Evolutionary conservation across 2,329 filamentous ascomycete species (phyloP), one percentile per base, ranked within the genome.

Genomic region (Exophiala sp.): DNA sequence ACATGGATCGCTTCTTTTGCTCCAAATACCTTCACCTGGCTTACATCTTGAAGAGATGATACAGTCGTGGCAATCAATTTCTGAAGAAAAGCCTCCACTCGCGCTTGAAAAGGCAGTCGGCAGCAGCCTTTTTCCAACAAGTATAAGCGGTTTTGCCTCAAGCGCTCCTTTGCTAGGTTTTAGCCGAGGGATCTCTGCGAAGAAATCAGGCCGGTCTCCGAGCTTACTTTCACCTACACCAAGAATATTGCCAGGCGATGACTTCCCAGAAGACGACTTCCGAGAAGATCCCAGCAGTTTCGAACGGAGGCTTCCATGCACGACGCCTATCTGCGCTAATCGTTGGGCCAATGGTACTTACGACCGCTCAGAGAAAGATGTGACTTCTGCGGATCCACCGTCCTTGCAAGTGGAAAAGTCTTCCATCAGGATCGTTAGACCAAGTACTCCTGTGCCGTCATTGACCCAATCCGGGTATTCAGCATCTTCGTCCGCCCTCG

Each of bases 371-470:
- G 43, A 48, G 3, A 34, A 23, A 18, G 46, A 34, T 24, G 27
- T 37, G 9, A 45, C 39, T 3, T 29, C 18, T 2, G 43, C 49
- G 21, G 11, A 16, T 5, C 21, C 18, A n/a, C 22, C 43, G 23
- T 46, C 24, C 24, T 18, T 30, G 10, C 35, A 46, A 16, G 27
- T 52, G 34, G 21, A 46, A 18, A 21, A 49, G 19, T 49, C 47
- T 2, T 39, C 53, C 19, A 18, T 18, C 5, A 11, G 19, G 34
- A 21, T 21, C 27, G 34, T 3, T 5, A 46, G 48, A 45, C 21
- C 54, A 2, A 46, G 35, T 24, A 54, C 48, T 16, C 54, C 51
- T 10, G 54, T 54, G n/a, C 54, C 54, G 14, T 57, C 51, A 13
- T 22, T 54, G 27, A 54, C 51, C n/a, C 43, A 45, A 10, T 57